These are phyloP conservation scores for Aphanocladium album DNA, from an alignment of 2,329 filamentous ascomycete species.

Conservation along the genomic window DNA sequence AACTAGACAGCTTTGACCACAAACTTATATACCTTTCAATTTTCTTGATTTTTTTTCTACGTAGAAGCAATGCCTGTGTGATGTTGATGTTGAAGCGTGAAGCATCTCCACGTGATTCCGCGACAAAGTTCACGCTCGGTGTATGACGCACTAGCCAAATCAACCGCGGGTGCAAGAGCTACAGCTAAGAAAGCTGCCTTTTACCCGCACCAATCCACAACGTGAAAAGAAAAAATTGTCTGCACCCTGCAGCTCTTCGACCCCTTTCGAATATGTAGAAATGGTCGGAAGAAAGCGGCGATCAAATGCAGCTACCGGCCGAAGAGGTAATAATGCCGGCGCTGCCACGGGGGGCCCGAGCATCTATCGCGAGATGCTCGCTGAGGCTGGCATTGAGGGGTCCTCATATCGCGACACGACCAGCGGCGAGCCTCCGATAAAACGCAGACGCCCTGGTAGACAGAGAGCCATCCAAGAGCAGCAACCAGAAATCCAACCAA, in stretches of 20 bases:
- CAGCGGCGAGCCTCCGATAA: constrained; percentile 35
- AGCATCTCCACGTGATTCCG: constrained; percentile 17
- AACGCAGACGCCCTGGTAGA: constrained; percentile 29
- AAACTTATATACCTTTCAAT: constrained; percentile 9
- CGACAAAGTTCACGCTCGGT: constrained; percentile 4
- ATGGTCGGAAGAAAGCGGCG: constrained; percentile 30
- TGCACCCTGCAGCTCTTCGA: neutral
- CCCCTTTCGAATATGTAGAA: constrained; percentile 13
- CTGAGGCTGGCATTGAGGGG: constrained; percentile 39
- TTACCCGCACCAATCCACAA: neutral
- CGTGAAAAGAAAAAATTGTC: constrained; percentile 3
- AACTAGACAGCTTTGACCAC: constrained; percentile 13
- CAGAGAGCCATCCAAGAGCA: neutral
- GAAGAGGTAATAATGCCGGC: constrained; percentile 10
- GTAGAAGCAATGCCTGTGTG: neutral
- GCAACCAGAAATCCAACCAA: neutral
- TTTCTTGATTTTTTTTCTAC: neutral
- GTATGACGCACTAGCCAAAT: constrained; percentile 29
- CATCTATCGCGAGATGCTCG: constrained; percentile 46
- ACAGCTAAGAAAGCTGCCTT: neutral
- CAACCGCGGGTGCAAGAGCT: constrained; percentile 15
- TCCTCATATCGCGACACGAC: constrained; percentile 15
- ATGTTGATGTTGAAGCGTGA: neutral
- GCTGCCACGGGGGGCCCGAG: constrained; percentile 25
- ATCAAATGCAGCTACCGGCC: constrained; percentile 17